A percentile compares a stretch with the other conserved stretches of the same genome.
Evolutionary conservation across 2,329 filamentous ascomycete genomes (phyloP).

Genomic region (Trichoderma sp.): DNA sequence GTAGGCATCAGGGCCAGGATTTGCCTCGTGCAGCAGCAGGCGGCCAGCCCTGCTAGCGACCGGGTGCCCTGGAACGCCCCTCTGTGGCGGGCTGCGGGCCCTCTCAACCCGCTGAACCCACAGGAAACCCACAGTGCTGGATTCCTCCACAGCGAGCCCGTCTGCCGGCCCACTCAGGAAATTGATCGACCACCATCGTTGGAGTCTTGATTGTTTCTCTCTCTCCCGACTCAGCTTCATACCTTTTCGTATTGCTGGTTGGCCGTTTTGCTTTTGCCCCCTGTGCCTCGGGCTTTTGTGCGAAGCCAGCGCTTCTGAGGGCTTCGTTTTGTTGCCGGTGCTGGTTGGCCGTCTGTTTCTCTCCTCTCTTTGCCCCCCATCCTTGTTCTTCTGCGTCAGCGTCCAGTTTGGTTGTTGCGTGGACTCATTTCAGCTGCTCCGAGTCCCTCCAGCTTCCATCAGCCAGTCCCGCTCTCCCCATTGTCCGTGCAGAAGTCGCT

Average conservation of each 20-base stretch:
- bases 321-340: constrained; percentile 2
- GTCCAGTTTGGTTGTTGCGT: not conserved
- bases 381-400: not conserved
- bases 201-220: constrained; percentile 12
- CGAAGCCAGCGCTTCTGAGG: not conserved
- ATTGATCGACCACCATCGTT: constrained; percentile 23
- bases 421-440: not conserved
- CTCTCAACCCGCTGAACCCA: constrained; percentile 17
- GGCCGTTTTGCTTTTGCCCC: not conserved
- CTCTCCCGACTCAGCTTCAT: not conserved
- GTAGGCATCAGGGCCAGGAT: constrained; percentile 1
- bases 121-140: constrained; percentile 19
- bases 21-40: not conserved
- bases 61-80: constrained; percentile 10
- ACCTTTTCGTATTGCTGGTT: not conserved
- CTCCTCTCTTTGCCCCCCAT: not conserved
- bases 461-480: not conserved
- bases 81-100: constrained; percentile 12
- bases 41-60: constrained; percentile 1
- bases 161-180: constrained; percentile 21
- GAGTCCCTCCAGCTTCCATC: not conserved
- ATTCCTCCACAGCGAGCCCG: constrained; percentile 1
- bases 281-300: not conserved
- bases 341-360: constrained; percentile 3
- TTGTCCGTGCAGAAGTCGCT: constrained; percentile 10